Base-by-base conservation (phyloP, 139 green algal genomes). In the Cymbomonas tetramitiformis region DNA sequence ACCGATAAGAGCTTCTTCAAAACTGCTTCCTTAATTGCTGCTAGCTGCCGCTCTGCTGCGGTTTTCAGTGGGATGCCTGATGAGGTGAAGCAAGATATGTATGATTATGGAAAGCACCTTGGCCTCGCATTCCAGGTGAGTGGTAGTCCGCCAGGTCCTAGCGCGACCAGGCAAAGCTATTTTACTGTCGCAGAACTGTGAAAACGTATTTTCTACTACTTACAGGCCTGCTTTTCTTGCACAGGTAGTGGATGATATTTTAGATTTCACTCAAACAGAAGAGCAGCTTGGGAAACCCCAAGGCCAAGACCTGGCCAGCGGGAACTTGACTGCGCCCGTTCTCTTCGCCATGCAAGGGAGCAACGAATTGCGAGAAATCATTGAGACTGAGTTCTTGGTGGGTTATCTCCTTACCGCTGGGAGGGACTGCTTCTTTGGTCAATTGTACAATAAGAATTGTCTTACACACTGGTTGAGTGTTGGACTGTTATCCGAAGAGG, bases 211-310 rank as follows among this genome's bases (percentile, higher is more conserved):
- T 10, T n/a, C n/a, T n/a, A n/a, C n/a, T n/a, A n/a, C n/a, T n/a
- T n/a, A n/a, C n/a, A n/a, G n/a, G n/a, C 28, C 29, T 59, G 24
- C 10, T 26, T n/a, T n/a, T n/a, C n/a, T n/a, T n/a, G n/a, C n/a
- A n/a, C n/a, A n/a, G n/a, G 64, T 94, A 0, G 90, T 98, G 25
- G 91, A 98, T 54, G 91, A 98, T 74, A 94, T 98, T 46, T 72
- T 98, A 46, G 91, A 98, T 72, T 97, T 96, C 69, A 98, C 91
- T 0, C 87, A 95, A 69, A 77, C 76, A 12, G 65, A 72, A 3
- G 88, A 94, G 74, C 75, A 88, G 74, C 77, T 98, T 15, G 91
- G 91, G 44, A 98, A 98, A 74, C 90, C 90, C 1, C 78, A 89
- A 62, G 90, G 90, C 2, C 87, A 94, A 58, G 91, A 98, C 70